A percentile compares a stretch with the other conserved stretches of the same genome.
phyloP scores from a whole-genome alignment of 129 eudicot genomes.

The Centaurea solstitialis region DNA sequence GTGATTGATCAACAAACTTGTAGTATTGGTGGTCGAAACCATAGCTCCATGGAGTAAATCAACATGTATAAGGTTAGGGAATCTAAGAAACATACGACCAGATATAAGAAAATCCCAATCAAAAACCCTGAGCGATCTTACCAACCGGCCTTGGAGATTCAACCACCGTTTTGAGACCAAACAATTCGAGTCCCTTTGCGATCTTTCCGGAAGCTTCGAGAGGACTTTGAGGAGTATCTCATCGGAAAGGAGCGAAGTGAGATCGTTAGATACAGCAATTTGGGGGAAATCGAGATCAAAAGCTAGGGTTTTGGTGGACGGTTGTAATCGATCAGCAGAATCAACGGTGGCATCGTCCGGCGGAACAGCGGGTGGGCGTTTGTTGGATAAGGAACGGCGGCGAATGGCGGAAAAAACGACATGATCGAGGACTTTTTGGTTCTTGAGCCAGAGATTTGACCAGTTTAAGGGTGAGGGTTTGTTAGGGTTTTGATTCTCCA shows the following conservation, averaged over 20 bases:
- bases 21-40: slow-evolving; percentile 23
- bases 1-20: slow-evolving; percentile 20
- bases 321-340: neutral
- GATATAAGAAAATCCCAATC: slow-evolving; percentile 71
- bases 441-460: slow-evolving; percentile 46
- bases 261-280: slow-evolving; percentile 33
- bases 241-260: slow-evolving; percentile 61
- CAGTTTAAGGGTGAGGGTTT: slow-evolving; percentile 29
- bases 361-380: slow-evolving; percentile 1
- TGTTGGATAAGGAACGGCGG: slow-evolving; percentile 31
- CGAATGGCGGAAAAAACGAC: slow-evolving; percentile 44
- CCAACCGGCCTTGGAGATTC: slow-evolving; percentile 63
- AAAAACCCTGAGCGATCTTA: slow-evolving; percentile 51
- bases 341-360: neutral
- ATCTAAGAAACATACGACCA: slow-evolving; percentile 60
- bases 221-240: slow-evolving; percentile 53
- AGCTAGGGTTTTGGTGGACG: slow-evolving; percentile 37
- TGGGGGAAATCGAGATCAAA: slow-evolving; percentile 31
- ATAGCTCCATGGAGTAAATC: slow-evolving; percentile 53
- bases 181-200: slow-evolving; percentile 50
- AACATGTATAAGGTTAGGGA: slow-evolving; percentile 68
- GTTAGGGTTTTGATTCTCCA: slow-evolving; percentile 39
- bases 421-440: slow-evolving; percentile 47
- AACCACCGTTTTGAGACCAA: slow-evolving; percentile 81
- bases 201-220: slow-evolving; percentile 38